Evolutionary conservation across 2,329 filamentous ascomycete species (phyloP).

Genomic region (Aspergillus amoenus): DNA sequence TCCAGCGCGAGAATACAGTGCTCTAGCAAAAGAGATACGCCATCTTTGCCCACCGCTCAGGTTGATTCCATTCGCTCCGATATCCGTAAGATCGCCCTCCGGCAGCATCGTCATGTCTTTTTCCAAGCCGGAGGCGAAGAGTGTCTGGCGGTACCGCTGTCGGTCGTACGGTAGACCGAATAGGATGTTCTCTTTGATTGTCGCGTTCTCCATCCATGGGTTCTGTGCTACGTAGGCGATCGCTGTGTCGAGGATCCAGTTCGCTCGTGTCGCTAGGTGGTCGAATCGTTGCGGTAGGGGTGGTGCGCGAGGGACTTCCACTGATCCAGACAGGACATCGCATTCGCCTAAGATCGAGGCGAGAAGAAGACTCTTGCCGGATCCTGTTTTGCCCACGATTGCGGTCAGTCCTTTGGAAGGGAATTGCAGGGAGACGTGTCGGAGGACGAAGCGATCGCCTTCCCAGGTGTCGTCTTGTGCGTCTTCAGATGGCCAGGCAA

Average conservation of each 20-base stretch:
- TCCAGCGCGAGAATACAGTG: slow-evolving; percentile 74
- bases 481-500: slow-evolving; percentile 71
- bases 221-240: slow-evolving; percentile 77
- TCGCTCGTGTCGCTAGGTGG: slow-evolving; percentile 56
- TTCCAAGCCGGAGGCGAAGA: slow-evolving; percentile 70
- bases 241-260: slow-evolving; percentile 70
- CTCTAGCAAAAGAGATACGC: slow-evolving; percentile 76
- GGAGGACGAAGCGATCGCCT: slow-evolving; percentile 56
- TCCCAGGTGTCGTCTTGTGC: slow-evolving; percentile 39
- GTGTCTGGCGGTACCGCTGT: slow-evolving; percentile 67
- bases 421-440: slow-evolving; percentile 65
- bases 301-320: slow-evolving; percentile 54
- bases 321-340: slow-evolving; percentile 63
- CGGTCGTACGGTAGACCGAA: slow-evolving; percentile 72
- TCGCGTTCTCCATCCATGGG: slow-evolving; percentile 83
- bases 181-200: slow-evolving; percentile 73
- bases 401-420: slow-evolving; percentile 70
- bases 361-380: slow-evolving; percentile 73
- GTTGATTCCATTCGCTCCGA: slow-evolving; percentile 82
- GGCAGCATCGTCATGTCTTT: slow-evolving; percentile 75
- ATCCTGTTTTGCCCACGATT: slow-evolving; percentile 73
- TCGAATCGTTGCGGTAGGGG: slow-evolving; percentile 61
- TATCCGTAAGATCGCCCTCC: slow-evolving; percentile 76
- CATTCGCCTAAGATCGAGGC: slow-evolving; percentile 73
- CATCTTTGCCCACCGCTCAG: slow-evolving; percentile 81